These are phyloP conservation scores for Linderina pennispora DNA, from an alignment of 192 early-diverging fungal species.

Conservation along the genomic window DNA sequence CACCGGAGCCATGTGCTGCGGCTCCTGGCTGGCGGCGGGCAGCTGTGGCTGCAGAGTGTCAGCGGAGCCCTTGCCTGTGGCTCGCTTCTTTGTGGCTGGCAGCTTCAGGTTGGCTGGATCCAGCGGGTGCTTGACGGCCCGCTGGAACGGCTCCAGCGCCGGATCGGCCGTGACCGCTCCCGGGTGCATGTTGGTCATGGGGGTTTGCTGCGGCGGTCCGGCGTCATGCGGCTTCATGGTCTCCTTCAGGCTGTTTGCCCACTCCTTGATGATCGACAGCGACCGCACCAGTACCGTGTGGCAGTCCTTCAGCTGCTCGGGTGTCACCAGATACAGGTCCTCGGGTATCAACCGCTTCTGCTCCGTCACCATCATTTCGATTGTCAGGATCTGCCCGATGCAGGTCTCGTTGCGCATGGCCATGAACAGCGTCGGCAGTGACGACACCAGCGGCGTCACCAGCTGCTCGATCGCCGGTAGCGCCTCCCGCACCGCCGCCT, in stretches of 20 bases:
- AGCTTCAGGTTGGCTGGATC: constrained; percentile 35
- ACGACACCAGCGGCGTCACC: constrained; percentile 3
- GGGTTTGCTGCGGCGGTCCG: constrained; percentile 24
- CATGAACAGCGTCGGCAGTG: constrained; percentile 28
- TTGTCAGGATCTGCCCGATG: constrained; percentile 8
- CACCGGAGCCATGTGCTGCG: constrained; percentile 18
- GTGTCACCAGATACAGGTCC: constrained; percentile 31
- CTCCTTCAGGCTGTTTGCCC: constrained; percentile 8
- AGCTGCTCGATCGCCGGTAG: constrained; percentile 14
- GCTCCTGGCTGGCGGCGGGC: background rate
- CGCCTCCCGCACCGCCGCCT: constrained; percentile 11
- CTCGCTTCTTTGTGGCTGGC: constrained; percentile 35
- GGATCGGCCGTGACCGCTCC: constrained; percentile 34
- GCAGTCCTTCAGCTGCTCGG: background rate
- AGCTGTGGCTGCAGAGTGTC: background rate
- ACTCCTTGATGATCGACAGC: constrained; percentile 26
- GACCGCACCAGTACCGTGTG: constrained; percentile 5
- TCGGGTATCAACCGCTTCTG: constrained; percentile 28
- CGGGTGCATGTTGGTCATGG: constrained; percentile 39
- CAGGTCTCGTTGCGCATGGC: constrained; percentile 7
- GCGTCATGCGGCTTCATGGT: too few species aligned
- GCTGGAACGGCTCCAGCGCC: constrained; percentile 34
- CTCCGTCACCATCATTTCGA: constrained; percentile 19
- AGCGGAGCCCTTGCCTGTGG: constrained; percentile 4
- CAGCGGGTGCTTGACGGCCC: constrained; percentile 44